Conservation (phyloP, 441 rosid species). For the Pelargonium cotyledonis region DNA sequence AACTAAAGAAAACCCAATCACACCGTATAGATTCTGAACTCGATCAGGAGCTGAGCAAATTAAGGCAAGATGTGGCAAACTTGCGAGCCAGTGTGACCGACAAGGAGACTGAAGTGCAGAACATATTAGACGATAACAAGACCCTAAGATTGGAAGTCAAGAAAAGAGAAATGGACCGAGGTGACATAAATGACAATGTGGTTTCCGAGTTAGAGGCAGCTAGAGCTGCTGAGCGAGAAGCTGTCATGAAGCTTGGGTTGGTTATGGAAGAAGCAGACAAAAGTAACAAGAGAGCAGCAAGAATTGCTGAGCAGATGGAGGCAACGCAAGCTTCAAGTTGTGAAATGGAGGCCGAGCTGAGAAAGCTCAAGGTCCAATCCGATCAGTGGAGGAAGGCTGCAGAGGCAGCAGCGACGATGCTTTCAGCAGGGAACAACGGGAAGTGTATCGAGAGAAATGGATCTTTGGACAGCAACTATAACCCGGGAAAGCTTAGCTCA, state of each 20-base stretch:
- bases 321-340: constrained; percentile 51
- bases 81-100: constrained; percentile 54
- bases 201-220: constrained; percentile 32
- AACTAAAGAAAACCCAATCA: constrained; percentile 36
- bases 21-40: constrained; percentile 23
- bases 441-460: constrained; percentile 45
- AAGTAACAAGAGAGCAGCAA: constrained; percentile 44
- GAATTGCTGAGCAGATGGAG: constrained; percentile 57
- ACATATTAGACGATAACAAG: constrained; percentile 52
- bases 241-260: constrained; percentile 55
- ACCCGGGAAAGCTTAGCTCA: constrained; percentile 22
- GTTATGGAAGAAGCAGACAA: constrained; percentile 60
- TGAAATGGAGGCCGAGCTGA: constrained; percentile 54
- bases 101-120: constrained; percentile 63
- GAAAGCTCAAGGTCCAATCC: constrained; percentile 71
- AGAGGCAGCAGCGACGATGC: constrained; percentile 65
- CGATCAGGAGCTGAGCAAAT: constrained; percentile 35
- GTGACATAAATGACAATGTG: constrained; percentile 16
- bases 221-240: constrained; percentile 50
- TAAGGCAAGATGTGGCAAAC: constrained; percentile 33
- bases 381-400: constrained; percentile 85
- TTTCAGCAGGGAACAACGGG: constrained; percentile 53
- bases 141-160: constrained; percentile 35
- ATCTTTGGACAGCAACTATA: constrained; percentile 40
- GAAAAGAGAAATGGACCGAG: constrained; percentile 33